A percentile compares a stretch with the other conserved stretches of the same genome.
These are phyloP conservation scores for Candida tetrigidarum DNA, from an alignment of 1,139 yeast genomes.

Conservation along the genomic window DNA sequence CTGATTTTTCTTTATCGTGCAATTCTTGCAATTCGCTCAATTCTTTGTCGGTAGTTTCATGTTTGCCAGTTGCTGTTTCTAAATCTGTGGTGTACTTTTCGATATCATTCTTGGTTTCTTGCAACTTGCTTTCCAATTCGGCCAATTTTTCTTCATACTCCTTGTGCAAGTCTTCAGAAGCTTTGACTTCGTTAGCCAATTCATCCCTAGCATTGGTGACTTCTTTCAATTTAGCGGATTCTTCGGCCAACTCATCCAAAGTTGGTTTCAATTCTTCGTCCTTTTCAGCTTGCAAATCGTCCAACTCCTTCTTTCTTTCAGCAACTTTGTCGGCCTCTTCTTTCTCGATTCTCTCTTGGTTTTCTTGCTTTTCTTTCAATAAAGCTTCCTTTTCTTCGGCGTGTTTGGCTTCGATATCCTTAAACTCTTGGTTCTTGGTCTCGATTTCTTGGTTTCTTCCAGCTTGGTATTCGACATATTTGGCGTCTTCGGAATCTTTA, in stretches of 20 bases:
- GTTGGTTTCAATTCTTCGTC: slow-evolving; percentile 47
- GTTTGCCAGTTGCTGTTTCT: slow-evolving; percentile 31
- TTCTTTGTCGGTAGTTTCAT: slow-evolving; percentile 39
- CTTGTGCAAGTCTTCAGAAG: slow-evolving; percentile 34
- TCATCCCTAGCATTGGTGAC: slow-evolving; percentile 44
- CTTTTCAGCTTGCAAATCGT: slow-evolving; percentile 48
- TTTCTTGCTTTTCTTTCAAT: slow-evolving; percentile 41
- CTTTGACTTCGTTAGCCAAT: slow-evolving; percentile 38
- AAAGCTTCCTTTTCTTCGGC: slow-evolving; percentile 44
- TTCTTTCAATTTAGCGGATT: slow-evolving; percentile 41
- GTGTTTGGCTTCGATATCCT: slow-evolving; percentile 34
- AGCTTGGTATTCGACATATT: slow-evolving; percentile 34
- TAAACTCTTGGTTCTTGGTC: slow-evolving; percentile 38
- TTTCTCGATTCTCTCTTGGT: slow-evolving; percentile 43
- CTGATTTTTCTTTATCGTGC: slow-evolving; percentile 28
- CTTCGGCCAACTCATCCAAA: slow-evolving; percentile 44
- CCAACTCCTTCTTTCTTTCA: slow-evolving; percentile 48
- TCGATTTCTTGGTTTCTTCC: slow-evolving; percentile 43
- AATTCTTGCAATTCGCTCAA: slow-evolving; percentile 32
- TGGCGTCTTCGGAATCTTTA: slow-evolving; percentile 44
- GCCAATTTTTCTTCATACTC: slow-evolving; percentile 40
- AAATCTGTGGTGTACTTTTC: slow-evolving; percentile 38
- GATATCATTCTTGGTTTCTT: slow-evolving; percentile 41
- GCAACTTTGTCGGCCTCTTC: slow-evolving; percentile 47
- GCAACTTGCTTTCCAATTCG: slow-evolving; percentile 41